Base-by-base conservation (phyloP, 176 grass and related monocot genomes). In the Olyra latifolia region DNA sequence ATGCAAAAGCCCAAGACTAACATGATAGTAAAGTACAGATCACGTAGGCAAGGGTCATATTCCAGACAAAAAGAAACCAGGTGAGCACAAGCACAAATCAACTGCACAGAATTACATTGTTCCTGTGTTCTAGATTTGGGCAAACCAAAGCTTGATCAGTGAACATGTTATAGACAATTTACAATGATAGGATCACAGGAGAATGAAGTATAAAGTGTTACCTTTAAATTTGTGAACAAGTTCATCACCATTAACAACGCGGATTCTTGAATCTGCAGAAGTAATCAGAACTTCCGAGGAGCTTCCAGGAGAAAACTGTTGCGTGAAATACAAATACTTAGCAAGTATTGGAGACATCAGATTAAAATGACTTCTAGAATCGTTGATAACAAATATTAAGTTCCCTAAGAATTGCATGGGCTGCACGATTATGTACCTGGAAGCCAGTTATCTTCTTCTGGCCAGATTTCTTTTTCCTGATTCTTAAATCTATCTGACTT, bases 391-490 rank as follows among this genome's bases (percentile, higher is more conserved):
- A 47, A 47, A 64, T 72, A 75, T 46, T 0, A 15, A 74, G 55
- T 56, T 29, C 14, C 14, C 6, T 4, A 59, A 66, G 0, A 77
- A 69, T 74, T 57, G 29, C 3, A 27, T 23, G 10, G 2, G 28
- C 39, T 44, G 20, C 14, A 9, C 19, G 86, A 75, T 35, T 70
- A 67, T 39, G 42, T 84, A 99, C 97, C 97, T 99, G 90, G 82
- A 99, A 99, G 40, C 97, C 97, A 58, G 97, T 99, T 47, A 99
- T 96, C 88, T 99, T 99, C 91, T 93, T 95, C 78, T 95, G 92
- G 71, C 86, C 88, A 44, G 93, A 99, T 71, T 93, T 95, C 75
- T 86, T 99, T 87, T 89, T 99, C 79, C 89, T 95, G 46, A 79
- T 90, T 93, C 91, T 89, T 60, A 99, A 72, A 38, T 95, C 84